These are phyloP conservation scores for Vachellia collinsii DNA, from an alignment of 306 rosid species.

Conservation along the genomic window DNA sequence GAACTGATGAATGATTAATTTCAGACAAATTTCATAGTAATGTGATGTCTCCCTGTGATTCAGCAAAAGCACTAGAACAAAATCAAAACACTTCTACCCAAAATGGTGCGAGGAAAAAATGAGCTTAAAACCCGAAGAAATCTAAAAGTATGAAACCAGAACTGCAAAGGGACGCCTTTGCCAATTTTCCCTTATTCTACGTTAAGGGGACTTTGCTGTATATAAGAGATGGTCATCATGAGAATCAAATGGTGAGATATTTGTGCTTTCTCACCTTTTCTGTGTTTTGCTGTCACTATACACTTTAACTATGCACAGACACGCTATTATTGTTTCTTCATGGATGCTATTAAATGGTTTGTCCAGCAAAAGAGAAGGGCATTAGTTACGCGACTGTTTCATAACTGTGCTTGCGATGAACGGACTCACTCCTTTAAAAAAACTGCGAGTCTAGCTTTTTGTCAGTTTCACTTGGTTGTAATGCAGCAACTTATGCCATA, in stretches of 20 bases:
- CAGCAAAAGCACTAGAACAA: constrained; percentile 21
- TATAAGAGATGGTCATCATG: neutral
- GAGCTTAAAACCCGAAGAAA: constrained; percentile 4
- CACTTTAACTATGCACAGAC: neutral
- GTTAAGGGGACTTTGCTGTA: neutral
- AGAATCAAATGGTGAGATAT: neutral
- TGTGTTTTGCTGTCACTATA: neutral
- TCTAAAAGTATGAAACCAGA: constrained; percentile 25
- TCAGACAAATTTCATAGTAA: constrained; percentile 13
- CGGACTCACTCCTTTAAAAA: neutral
- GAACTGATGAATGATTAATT: neutral
- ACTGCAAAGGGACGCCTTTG: constrained; percentile 12
- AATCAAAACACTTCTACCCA: constrained; percentile 19
- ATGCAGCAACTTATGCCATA: neutral
- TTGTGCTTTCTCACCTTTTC: neutral
- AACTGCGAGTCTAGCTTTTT: constrained; percentile 13
- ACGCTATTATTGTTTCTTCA: neutral
- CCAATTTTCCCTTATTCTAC: neutral
- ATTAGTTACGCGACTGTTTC: constrained; percentile 11
- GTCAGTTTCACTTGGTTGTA: constrained; percentile 11
- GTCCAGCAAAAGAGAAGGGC: neutral
- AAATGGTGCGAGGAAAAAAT: constrained; percentile 21
- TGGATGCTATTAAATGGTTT: constrained; percentile 1
- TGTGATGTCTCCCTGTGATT: constrained; percentile 3
- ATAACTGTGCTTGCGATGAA: neutral